Base-by-base conservation (phyloP, 441 rosid genomes). In the Theobroma grandiflorum region DNA sequence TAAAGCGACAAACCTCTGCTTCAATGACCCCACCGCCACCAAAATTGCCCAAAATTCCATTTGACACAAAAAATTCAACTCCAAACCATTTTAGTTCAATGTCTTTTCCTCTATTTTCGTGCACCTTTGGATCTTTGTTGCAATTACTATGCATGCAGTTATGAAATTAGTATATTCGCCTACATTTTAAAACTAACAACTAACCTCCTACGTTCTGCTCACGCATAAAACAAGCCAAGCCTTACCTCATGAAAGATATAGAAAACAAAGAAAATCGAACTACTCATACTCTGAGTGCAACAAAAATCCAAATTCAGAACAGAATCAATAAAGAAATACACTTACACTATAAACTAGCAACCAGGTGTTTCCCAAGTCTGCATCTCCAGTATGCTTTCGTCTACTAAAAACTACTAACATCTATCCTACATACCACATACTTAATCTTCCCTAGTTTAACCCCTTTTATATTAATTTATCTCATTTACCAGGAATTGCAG, bases 181-280 rank as follows among this genome's bases (percentile, higher is more conserved):
- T 9, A 38, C 33, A 75, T 59, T 66, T 47, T 4, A 15, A 69
- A 61, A 50, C 77, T 12, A 47, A 69, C 8, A 64, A 15, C 26
- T 40, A 55, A 18, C 45, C 40, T 50, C 42, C 33, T 67, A 11
- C 11, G 3, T 49, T 40, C 35, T n/a, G 50, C 33, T 20, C 69
- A 71, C 20, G 52, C 35, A 71, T 63, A 70, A 52, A 76, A 37
- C 38, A 75, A 75, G 55, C 45, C 38, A 75, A 75, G 55, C 45
- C 12, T 2, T 45, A 35, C 68, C 2, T 58, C 35, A 20, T 5
- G 16, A 38, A 35, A 63, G 42, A 72, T 66, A 37, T 50, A 40
- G 50, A 40, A 64, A 64, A 52, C 3, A 57, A 47, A 49, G 45
- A 38, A n/a, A 63, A 73, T 55, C 11, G n/a, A 40, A 55, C 40